A percentile compares a stretch with the other conserved stretches of the same genome.
Evolutionary conservation across 352 stramenopile genomes (phyloP).

Genomic region (Peronospora belbahrii): DNA sequence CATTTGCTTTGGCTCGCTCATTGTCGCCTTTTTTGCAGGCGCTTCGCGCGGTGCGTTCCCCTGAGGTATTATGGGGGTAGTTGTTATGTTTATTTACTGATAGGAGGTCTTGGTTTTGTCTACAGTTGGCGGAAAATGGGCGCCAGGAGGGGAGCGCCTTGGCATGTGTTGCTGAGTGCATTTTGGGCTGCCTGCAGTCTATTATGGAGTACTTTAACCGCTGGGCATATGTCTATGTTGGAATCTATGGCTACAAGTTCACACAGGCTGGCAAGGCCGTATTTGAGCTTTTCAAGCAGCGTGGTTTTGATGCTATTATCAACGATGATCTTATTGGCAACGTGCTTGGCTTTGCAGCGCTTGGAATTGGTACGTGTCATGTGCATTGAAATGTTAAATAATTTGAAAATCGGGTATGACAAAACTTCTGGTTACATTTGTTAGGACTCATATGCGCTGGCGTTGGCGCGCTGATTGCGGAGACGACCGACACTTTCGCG

Average conservation of each 20-base stretch:
- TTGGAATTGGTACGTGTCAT: conserved; percentile 82
- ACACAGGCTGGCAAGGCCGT: conserved; percentile 65
- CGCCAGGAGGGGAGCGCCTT: conserved; percentile 60
- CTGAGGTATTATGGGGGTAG: neutral
- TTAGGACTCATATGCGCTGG: conserved; percentile 70
- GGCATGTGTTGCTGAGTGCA: conserved; percentile 78
- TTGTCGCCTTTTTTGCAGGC: conserved; percentile 91
- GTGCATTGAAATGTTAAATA: neutral
- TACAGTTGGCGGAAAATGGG: conserved; percentile 60
- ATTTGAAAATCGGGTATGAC: neutral
- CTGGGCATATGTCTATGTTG: conserved; percentile 84
- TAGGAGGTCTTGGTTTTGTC: neutral
- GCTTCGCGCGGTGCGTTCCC: conserved; percentile 49
- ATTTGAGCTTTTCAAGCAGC: conserved; percentile 68
- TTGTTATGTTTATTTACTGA: neutral
- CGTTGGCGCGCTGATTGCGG: conserved; percentile 39
- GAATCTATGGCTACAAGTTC: conserved; percentile 83
- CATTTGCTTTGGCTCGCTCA: conserved; percentile 92
- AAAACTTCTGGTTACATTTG: conserved; percentile 1
- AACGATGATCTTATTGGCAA: conserved; percentile 85
- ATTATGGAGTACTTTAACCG: conserved; percentile 89
- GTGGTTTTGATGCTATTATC: conserved; percentile 83
- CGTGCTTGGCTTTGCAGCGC: conserved; percentile 82
- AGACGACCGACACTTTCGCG: conserved; percentile 40
- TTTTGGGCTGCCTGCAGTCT: conserved; percentile 73